A percentile compares a stretch with the other conserved stretches of the same genome.
phyloP scores from a whole-genome alignment of 1,139 yeast genomes.

The Debaryomyces coudertii region DNA sequence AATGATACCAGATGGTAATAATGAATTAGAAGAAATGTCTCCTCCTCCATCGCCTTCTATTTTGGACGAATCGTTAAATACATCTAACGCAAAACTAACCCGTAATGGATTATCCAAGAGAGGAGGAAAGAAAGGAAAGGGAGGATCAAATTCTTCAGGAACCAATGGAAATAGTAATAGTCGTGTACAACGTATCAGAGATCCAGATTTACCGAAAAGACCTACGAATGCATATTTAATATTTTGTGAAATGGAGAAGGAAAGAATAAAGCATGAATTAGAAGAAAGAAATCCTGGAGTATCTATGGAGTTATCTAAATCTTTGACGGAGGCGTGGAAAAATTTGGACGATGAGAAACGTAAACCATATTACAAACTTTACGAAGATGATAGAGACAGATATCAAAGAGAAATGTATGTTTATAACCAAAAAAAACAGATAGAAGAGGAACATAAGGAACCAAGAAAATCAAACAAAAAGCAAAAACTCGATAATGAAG shows the following conservation, averaged over 20 bases:
- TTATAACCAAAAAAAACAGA: constrained; percentile 48
- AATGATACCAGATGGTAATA: constrained; percentile 35
- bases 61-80: constrained; percentile 35
- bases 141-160: constrained; percentile 13
- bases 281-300: constrained; percentile 49
- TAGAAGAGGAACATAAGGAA: constrained; percentile 18
- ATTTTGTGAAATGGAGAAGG: constrained; percentile 87
- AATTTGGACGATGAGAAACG: constrained; percentile 68
- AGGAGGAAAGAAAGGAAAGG: constrained; percentile 25
- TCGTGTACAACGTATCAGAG: constrained; percentile 49
- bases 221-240: constrained; percentile 89
- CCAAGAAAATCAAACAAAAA: constrained; percentile 14
- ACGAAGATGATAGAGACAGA: constrained; percentile 78
- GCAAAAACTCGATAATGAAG: constrained; percentile 20
- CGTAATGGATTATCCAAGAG: constrained; percentile 28
- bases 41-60: constrained; percentile 46
- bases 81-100: constrained; percentile 22
- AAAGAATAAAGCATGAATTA: constrained; percentile 59
- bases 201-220: constrained; percentile 83
- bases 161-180: constrained; percentile 13
- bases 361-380: constrained; percentile 74
- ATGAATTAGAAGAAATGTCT: constrained; percentile 43
- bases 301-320: constrained; percentile 67
- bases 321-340: constrained; percentile 88
- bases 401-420: constrained; percentile 74